Conservation (phyloP, 2,329 filamentous ascomycete genomes). For the Diaporthe humulicola region DNA sequence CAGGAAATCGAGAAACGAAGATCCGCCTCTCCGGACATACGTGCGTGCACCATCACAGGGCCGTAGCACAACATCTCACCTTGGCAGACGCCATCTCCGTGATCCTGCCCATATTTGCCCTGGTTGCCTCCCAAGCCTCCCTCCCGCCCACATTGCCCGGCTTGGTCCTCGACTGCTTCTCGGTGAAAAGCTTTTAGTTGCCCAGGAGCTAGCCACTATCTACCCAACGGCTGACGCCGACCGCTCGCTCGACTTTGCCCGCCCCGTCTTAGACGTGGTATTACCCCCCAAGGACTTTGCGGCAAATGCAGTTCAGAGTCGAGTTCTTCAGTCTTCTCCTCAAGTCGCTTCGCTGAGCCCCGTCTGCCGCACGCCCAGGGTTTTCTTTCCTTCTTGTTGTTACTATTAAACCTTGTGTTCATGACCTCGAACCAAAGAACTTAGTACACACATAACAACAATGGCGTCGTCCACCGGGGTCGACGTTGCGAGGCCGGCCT, state of each 20-base stretch:
- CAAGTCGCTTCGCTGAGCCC: conserved; percentile 42
- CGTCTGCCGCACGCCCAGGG: background rate
- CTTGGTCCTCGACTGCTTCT: conserved; percentile 24
- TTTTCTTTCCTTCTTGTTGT: background rate
- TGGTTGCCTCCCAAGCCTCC: background rate
- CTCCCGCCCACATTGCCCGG: conserved; percentile 25
- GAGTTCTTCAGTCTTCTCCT: conserved; percentile 49
- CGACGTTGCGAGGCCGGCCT: conserved; percentile 26
- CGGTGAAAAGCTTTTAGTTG: conserved; percentile 8
- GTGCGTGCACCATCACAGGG: background rate
- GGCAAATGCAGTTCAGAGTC: conserved; percentile 45
- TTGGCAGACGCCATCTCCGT: conserved; percentile 26
- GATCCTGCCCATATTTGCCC: conserved; percentile 6
- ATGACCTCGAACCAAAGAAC: background rate
- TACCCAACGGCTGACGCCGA: background rate
- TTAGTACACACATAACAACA: background rate
- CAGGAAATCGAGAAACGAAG: conserved; percentile 1
- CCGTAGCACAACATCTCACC: conserved; percentile 16
- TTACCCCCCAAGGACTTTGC: background rate
- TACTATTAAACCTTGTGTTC: background rate
- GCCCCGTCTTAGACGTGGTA: background rate
- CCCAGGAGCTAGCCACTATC: conserved; percentile 24
- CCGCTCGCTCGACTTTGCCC: background rate
- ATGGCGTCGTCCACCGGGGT: conserved; percentile 37
- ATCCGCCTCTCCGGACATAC: background rate